Evolutionary conservation across 345 rosid genomes (phyloP), one percentile per base, ranked within the genome.

Genomic region (Euphorbia peplus): DNA sequence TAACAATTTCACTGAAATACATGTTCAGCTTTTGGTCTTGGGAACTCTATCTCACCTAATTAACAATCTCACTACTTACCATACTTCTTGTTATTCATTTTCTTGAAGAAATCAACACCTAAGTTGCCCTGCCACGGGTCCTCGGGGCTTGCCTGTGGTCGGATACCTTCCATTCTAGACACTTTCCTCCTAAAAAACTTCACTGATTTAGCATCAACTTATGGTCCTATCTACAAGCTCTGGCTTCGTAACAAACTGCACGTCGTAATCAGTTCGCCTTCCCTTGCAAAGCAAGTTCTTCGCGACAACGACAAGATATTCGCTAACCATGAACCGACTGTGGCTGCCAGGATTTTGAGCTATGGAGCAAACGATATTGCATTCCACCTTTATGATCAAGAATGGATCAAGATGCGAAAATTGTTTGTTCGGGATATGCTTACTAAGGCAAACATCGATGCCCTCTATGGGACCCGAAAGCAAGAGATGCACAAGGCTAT

Each of bases 101-200:
- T 7, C 11, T 1, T 35, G 18, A 46, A 54, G 30, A 56, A 28
- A 9, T 30, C 16, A 46, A 21, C 15, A 5, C 22, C 15, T 5
- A 70, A 64, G 1, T 29, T 60, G 46, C 72, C 76, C n/a, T n/a
- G 2, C 85, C 83, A 0, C n/a, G n/a, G 86, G 87, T 3, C 89
- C 85, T 0, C 63, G 62, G 0, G 87, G 87, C 8, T 10, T 83
- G 46, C 87, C 90, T 0, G 4, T 86, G 2, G 53, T 83, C 0
- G 87, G 85, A n/a, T 80, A 81, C 76, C 80, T 85, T 50, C 85
- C 85, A 12, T 81, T 83, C 79, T 85, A 32, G 37, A 6, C 37
- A 32, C 37, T 32, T 32, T 32, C 37, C 37, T 32, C 37, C 37
- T 2, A 3, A 32, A 32, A 32, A 32, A 32, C 37, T 68, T 78